Conservation (phyloP, 1,139 yeast genomes). For the Geotrichum aggregatum region DNA sequence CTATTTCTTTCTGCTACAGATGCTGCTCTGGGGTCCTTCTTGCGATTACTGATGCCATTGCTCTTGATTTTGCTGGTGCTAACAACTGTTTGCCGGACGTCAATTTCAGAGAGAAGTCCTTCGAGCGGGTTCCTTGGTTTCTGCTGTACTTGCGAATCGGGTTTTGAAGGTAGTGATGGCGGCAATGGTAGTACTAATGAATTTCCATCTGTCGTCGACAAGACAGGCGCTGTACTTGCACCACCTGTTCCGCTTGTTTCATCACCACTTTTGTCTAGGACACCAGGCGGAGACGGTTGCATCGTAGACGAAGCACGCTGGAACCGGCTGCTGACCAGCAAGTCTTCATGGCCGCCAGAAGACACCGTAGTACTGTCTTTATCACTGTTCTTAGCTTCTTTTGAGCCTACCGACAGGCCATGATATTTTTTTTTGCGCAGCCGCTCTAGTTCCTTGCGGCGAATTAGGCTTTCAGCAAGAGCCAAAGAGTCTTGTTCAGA, state of each 20-base stretch:
- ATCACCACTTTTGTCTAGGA: no score
- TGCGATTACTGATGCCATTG: not conserved
- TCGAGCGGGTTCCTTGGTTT: not conserved
- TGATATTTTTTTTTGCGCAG: constrained; percentile 4
- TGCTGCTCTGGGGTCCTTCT: not conserved
- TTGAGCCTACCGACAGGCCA: not conserved
- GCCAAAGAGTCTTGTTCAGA: no score
- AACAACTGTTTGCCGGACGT: not conserved
- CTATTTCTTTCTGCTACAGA: not conserved
- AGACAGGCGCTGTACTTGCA: no score
- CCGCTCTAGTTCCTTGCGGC: not conserved
- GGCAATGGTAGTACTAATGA: not conserved
- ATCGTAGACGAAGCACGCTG: no score
- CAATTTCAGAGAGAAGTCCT: not conserved
- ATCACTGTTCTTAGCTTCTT: not conserved
- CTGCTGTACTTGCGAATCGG: no score
- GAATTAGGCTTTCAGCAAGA: no score
- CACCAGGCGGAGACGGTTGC: no score
- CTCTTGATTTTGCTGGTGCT: not conserved
- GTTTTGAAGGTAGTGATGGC: not conserved
- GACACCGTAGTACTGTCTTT: no score
- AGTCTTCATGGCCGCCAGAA: no score
- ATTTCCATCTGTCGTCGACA: no score
- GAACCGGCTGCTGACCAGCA: not conserved
- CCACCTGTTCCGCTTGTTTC: no score